Conservation (phyloP, 2,329 filamentous ascomycete genomes). For the Colletotrichum trifolii region DNA sequence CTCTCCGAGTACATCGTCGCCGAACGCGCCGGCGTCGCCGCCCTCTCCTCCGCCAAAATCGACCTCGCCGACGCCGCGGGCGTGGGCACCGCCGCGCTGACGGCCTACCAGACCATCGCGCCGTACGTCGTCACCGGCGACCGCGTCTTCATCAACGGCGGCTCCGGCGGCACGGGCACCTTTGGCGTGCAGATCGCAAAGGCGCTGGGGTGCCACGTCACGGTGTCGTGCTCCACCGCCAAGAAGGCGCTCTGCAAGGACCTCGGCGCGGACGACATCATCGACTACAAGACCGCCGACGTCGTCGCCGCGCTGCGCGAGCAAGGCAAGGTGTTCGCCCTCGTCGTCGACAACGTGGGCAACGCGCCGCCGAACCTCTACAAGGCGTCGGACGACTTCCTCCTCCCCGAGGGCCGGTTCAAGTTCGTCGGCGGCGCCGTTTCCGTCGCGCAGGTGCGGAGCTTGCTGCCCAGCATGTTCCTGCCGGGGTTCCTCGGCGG, state of each 20-base stretch:
- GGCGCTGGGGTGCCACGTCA: constrained; percentile 68
- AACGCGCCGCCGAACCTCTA: constrained; percentile 61
- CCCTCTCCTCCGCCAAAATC: constrained; percentile 48
- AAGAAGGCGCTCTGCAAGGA: constrained; percentile 68
- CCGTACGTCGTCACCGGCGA: constrained; percentile 61
- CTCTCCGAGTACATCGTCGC: constrained; percentile 56
- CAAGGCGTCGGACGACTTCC: constrained; percentile 60
- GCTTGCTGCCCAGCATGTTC: constrained; percentile 41
- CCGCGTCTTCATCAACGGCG: constrained; percentile 73
- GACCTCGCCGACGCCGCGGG: constrained; percentile 55
- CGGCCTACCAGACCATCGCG: constrained; percentile 61
- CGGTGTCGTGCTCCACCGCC: constrained; percentile 67
- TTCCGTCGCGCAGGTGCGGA: constrained; percentile 40
- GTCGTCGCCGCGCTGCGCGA: constrained; percentile 58
- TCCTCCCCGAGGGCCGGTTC: constrained; percentile 60
- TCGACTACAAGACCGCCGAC: constrained; percentile 68
- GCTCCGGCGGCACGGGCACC: constrained; percentile 71
- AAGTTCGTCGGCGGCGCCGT: constrained; percentile 60
- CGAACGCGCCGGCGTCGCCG: constrained; percentile 46
- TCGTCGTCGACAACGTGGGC: constrained; percentile 72
- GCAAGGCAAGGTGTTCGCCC: constrained; percentile 59
- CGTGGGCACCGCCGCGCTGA: constrained; percentile 56
- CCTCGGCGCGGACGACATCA: constrained; percentile 72
- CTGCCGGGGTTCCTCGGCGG: constrained; percentile 52
- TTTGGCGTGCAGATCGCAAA: constrained; percentile 75